phyloP scores from a whole-genome alignment of 2,329 filamentous ascomycete genomes.

The Xylaria digitata region DNA sequence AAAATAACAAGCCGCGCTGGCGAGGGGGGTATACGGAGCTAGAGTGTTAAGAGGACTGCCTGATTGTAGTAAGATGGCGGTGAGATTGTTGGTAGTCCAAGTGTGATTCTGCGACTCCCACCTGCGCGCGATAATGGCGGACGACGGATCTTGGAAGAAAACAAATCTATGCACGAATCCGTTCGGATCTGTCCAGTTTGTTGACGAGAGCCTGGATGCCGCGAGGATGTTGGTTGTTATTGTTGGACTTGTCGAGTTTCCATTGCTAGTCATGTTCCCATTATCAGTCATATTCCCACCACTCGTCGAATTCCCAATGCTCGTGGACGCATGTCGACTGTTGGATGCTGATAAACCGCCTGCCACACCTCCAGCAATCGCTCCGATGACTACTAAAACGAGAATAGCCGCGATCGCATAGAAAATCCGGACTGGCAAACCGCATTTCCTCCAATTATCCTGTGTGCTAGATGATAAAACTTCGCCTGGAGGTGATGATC shows the following conservation, averaged over 20 bases:
- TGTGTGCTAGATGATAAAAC: not conserved
- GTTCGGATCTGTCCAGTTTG: slow-evolving; percentile 45
- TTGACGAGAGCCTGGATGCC: slow-evolving; percentile 41
- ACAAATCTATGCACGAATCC: slow-evolving; percentile 40
- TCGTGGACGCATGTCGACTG: not conserved
- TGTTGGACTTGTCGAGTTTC: slow-evolving; percentile 2
- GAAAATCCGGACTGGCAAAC: slow-evolving; percentile 36
- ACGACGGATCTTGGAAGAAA: slow-evolving; percentile 45
- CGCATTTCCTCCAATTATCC: slow-evolving; percentile 29
- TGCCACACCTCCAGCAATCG: slow-evolving; percentile 38
- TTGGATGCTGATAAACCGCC: slow-evolving; percentile 12
- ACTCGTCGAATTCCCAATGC: not conserved
- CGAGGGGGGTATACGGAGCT: slow-evolving; percentile 41
- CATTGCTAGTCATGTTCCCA: not conserved
- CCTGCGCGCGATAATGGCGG: slow-evolving; percentile 40
- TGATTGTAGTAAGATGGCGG: slow-evolving; percentile 38
- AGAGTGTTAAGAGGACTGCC: slow-evolving; percentile 37
- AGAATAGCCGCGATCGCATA: slow-evolving; percentile 33
- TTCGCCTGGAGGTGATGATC: not conserved
- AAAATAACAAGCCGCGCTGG: slow-evolving; percentile 40
- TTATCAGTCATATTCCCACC: too few species aligned
- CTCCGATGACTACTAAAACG: slow-evolving; percentile 26
- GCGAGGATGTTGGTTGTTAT: slow-evolving; percentile 23
- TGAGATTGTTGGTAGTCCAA: slow-evolving; percentile 46
- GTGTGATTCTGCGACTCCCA: slow-evolving; percentile 45